Evolutionary conservation across 495 filamentous ascomycete genomes (phyloP).

Genomic region (Cryomyces minteri): DNA sequence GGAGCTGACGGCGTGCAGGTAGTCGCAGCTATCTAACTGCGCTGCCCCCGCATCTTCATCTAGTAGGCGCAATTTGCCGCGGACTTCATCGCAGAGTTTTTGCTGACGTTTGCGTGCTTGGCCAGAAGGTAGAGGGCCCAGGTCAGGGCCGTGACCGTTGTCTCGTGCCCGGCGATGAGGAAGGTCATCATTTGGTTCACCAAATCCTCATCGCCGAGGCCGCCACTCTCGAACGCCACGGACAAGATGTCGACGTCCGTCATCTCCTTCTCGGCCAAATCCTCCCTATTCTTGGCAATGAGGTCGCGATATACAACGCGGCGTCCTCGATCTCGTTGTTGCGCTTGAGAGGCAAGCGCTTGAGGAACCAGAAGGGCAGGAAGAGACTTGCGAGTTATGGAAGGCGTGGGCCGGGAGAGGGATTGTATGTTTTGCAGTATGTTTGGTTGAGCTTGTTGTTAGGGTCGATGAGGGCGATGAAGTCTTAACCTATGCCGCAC

Average conservation of each 20-base stretch:
- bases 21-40: slow-evolving; percentile 33
- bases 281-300: slow-evolving; percentile 47
- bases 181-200: slow-evolving; percentile 92
- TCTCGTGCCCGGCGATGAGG: slow-evolving; percentile 80
- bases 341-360: slow-evolving; percentile 40
- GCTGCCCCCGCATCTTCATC: slow-evolving; percentile 27
- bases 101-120: slow-evolving; percentile 37
- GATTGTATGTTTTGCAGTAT: slow-evolving; percentile 41
- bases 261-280: slow-evolving; percentile 29
- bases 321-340: slow-evolving; percentile 42
- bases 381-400: slow-evolving; percentile 27
- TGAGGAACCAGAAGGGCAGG: slow-evolving; percentile 30
- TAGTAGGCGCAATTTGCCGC: slow-evolving; percentile 38
- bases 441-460: slow-evolving; percentile 46
- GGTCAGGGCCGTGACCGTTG: slow-evolving; percentile 38
- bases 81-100: slow-evolving; percentile 40
- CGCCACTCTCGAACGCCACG: slow-evolving; percentile 57
- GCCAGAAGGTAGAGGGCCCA: slow-evolving; percentile 43
- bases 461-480: slow-evolving; percentile 46
- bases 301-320: slow-evolving; percentile 39
- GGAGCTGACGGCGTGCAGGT: slow-evolving; percentile 42
- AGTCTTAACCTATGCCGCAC: slow-evolving; percentile 66
- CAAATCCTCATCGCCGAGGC: slow-evolving; percentile 62
- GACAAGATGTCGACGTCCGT: slow-evolving; percentile 62
- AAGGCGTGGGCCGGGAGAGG: slow-evolving; percentile 19